A percentile compares a stretch with the other conserved stretches of the same genome.
Conservation (phyloP, 345 rosid species). For the Zanthoxylum bungeanum region DNA sequence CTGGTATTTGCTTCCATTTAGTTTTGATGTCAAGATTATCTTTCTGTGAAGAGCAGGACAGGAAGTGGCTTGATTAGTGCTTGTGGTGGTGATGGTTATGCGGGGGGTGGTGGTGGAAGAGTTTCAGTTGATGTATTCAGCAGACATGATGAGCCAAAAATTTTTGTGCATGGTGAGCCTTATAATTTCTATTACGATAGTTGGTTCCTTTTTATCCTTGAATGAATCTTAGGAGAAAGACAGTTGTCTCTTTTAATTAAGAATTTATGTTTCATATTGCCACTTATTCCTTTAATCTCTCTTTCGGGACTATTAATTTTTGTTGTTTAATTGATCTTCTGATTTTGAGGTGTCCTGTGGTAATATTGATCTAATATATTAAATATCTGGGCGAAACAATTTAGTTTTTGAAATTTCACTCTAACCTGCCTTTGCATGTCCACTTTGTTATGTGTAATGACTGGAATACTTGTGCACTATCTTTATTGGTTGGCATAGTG, state of each 20-base stretch:
- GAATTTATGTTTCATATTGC: neutral
- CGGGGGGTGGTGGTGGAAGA: slow-evolving; percentile 99
- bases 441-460: neutral
- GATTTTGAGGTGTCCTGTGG: neutral
- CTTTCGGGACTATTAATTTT: neutral
- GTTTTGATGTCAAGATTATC: neutral
- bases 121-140: slow-evolving; percentile 88
- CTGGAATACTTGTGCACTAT: neutral
- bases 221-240: neutral
- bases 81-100: slow-evolving; percentile 96
- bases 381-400: neutral
- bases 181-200: slow-evolving; percentile 4
- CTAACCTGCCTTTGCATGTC: neutral
- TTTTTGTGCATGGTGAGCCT: slow-evolving; percentile 88
- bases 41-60: slow-evolving; percentile 75
- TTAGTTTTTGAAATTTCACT: neutral
- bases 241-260: neutral
- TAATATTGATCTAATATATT: neutral
- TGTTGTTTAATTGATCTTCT: neutral
- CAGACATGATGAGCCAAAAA: slow-evolving; percentile 89
- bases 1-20: neutral
- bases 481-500: neutral
- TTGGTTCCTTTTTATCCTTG: neutral
- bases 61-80: slow-evolving; percentile 94
- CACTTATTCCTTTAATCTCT: neutral